Conservation (phyloP, 2,329 filamentous ascomycete genomes). For the Lachnellula occidentalis region DNA sequence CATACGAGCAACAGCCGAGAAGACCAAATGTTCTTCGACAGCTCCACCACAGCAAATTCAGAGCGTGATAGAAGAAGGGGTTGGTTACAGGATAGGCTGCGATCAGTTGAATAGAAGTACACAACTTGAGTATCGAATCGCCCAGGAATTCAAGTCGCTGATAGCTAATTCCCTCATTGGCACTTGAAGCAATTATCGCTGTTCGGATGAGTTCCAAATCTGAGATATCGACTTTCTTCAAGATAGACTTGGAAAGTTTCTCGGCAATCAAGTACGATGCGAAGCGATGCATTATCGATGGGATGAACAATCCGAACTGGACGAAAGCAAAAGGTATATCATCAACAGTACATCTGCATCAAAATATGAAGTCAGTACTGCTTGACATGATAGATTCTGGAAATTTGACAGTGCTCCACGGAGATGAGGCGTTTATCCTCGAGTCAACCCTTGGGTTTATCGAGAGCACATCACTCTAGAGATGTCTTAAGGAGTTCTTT, state of each 20-base stretch:
- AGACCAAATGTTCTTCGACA: too few species aligned
- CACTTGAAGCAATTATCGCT: conserved; percentile 64
- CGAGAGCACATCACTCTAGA: too few species aligned
- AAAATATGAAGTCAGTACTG: too few species aligned
- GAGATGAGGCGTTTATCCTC: too few species aligned
- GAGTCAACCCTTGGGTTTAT: too few species aligned
- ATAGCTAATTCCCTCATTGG: conserved; percentile 61
- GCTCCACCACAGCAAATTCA: too few species aligned
- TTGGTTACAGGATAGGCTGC: conserved; percentile 41
- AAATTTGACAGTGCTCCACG: too few species aligned
- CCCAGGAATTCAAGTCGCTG: conserved; percentile 84
- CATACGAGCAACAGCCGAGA: too few species aligned
- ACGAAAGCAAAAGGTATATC: conserved; percentile 34
- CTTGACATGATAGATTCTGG: too few species aligned
- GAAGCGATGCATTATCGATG: conserved; percentile 66
- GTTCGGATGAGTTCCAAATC: conserved; percentile 53
- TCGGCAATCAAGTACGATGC: conserved; percentile 59
- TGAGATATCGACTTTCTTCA: conserved; percentile 48
- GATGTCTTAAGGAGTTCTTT: too few species aligned
- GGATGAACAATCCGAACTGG: conserved; percentile 58
- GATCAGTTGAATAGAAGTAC: conserved; percentile 59
- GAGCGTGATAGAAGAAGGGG: too few species aligned
- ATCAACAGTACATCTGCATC: conserved; percentile 44
- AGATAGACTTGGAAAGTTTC: conserved; percentile 49
- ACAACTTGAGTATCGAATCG: conserved; percentile 75